phyloP scores from a whole-genome alignment of 768 basidiomycete species.

The Stropharia rugosoannulata region DNA sequence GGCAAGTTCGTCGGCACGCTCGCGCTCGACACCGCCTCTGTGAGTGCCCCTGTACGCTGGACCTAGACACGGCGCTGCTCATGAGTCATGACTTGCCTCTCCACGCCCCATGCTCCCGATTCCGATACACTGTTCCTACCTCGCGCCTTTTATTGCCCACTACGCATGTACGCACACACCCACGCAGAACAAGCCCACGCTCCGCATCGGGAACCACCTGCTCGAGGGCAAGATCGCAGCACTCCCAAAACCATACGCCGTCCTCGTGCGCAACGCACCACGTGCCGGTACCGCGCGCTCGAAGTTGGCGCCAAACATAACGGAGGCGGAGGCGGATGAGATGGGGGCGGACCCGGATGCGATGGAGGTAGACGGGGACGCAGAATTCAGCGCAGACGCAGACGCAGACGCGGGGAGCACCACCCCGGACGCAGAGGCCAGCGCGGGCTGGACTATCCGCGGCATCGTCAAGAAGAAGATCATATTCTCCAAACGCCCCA shows the following conservation, averaged over 20 bases:
- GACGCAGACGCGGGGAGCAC: slow-evolving; percentile 10
- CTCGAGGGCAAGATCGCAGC: slow-evolving; percentile 83
- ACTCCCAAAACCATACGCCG: slow-evolving; percentile 79
- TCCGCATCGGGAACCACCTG: slow-evolving; percentile 85
- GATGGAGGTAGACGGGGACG: slow-evolving; percentile 5
- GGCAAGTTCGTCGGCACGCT: slow-evolving; percentile 81
- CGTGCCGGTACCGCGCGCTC: slow-evolving; percentile 5
- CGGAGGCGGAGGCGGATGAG: background rate
- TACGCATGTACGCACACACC: no score
- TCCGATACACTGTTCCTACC: no score
- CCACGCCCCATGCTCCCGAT: no score
- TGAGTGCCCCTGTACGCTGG: slow-evolving; percentile 30
- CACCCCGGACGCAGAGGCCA: slow-evolving; percentile 11
- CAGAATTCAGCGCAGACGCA: slow-evolving; percentile 1
- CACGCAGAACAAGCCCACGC: slow-evolving; percentile 81
- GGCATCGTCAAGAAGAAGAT: slow-evolving; percentile 82
- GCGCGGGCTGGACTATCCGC: slow-evolving; percentile 55
- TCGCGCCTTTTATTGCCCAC: no score
- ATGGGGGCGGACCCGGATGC: background rate
- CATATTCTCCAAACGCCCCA: slow-evolving; percentile 80
- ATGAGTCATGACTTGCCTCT: no score
- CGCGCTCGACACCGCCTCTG: slow-evolving; percentile 56
- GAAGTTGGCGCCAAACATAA: no score
- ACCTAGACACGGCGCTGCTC: no score
- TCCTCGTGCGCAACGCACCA: slow-evolving; percentile 49